A percentile compares a stretch with the other conserved stretches of the same genome.
phyloP scores from a whole-genome alignment of 805 yeast species.

The Wickerhamiella kurtzmanii region DNA sequence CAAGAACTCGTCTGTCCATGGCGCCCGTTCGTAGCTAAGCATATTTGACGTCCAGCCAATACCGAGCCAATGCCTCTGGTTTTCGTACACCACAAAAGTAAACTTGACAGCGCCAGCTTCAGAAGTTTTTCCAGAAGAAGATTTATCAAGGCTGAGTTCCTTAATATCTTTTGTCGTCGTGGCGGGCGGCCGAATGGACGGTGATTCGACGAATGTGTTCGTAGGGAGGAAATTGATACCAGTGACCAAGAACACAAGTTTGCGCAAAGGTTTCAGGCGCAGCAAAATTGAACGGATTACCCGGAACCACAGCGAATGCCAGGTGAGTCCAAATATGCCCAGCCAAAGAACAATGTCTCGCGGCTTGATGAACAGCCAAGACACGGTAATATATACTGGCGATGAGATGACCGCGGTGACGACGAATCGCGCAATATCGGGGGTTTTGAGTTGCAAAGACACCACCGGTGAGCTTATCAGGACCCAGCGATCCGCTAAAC shows the following conservation, averaged over 20 bases:
- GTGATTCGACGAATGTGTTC: not conserved
- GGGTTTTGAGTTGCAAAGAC: constrained; percentile 49
- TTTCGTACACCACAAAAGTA: constrained; percentile 85
- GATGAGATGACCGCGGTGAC: constrained; percentile 77
- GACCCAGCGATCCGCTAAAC: constrained; percentile 64
- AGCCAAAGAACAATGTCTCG: constrained; percentile 44
- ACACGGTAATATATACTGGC: constrained; percentile 63
- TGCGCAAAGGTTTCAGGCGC: constrained; percentile 62
- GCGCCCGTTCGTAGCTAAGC: constrained; percentile 80
- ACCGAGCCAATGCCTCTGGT: constrained; percentile 94
- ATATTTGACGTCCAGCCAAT: constrained; percentile 95
- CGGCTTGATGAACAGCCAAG: constrained; percentile 59
- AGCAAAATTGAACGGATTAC: constrained; percentile 75
- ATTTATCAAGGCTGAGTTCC: too few species aligned
- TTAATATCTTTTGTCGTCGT: too few species aligned
- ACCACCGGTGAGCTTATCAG: constrained; percentile 70
- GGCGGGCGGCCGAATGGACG: not conserved
- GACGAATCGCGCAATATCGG: constrained; percentile 65
- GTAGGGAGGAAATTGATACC: constrained; percentile 36
- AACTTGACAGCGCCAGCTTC: constrained; percentile 28
- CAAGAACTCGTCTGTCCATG: constrained; percentile 94
- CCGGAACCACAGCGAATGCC: constrained; percentile 75
- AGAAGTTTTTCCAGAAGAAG: too few species aligned
- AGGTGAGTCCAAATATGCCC: constrained; percentile 55
- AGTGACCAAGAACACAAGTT: constrained; percentile 65